Conservation (phyloP, 2,329 filamentous ascomycete species). For the Cryphonectria radicalis region DNA sequence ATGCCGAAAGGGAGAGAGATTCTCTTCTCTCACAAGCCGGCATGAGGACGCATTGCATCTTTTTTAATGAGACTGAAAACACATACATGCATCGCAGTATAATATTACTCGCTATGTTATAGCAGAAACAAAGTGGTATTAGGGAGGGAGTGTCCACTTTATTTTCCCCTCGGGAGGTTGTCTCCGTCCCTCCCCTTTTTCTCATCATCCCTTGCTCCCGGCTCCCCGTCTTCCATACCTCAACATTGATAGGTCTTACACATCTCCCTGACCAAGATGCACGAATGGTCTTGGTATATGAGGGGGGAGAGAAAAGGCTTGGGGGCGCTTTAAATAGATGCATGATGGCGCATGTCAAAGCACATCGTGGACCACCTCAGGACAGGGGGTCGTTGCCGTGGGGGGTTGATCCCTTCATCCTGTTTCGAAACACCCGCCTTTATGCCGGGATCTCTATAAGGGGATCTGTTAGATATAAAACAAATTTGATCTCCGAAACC, state of each 20-base stretch:
- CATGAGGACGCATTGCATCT: not conserved
- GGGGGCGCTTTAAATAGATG: not conserved
- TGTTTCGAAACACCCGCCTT: slow-evolving; percentile 15
- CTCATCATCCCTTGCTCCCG: not conserved
- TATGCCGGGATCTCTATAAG: not conserved
- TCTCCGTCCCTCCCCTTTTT: not conserved
- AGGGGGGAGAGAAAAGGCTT: too few species aligned
- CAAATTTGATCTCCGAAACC: not conserved
- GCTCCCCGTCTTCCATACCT: not conserved
- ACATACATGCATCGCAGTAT: slow-evolving; percentile 8
- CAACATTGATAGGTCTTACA: not conserved
- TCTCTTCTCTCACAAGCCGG: not conserved
- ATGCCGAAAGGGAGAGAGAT: not conserved
- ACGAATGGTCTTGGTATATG: not conserved
- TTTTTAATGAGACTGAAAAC: not conserved
- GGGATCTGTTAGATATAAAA: slow-evolving; percentile 12
- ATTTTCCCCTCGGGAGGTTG: not conserved
- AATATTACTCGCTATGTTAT: not conserved
- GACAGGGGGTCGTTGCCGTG: slow-evolving; percentile 10
- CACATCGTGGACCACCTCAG: not conserved
- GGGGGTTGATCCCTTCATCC: slow-evolving; percentile 9
- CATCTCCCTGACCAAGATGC: not conserved
- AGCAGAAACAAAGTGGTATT: slow-evolving; percentile 17
- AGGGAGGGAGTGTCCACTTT: slow-evolving; percentile 16
- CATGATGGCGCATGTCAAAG: not conserved